These are phyloP conservation scores for Geranomyces variabilis DNA, from an alignment of 192 early-diverging fungal species.

Conservation along the genomic window DNA sequence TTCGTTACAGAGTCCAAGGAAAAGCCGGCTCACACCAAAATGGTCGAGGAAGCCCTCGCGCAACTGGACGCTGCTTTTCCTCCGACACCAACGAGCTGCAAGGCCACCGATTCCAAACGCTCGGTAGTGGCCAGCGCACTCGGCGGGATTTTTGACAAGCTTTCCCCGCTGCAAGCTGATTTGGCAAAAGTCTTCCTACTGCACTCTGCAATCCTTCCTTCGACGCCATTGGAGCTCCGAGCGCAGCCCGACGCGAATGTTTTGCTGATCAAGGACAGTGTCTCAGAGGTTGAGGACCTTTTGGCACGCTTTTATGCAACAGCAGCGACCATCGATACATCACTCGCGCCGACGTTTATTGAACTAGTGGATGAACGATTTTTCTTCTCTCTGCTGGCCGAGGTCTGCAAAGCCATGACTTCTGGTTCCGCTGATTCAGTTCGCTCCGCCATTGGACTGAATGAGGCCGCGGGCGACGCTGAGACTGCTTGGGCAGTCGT, in stretches of 20 bases:
- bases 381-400: neutral
- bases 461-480: neutral
- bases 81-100: neutral
- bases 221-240: conserved; percentile 9
- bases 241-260: neutral
- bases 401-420: neutral
- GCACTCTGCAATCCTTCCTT: conserved; percentile 3
- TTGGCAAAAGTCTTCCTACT: conserved; percentile 26
- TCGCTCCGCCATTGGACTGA: neutral
- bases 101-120: neutral
- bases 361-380: conserved; percentile 20
- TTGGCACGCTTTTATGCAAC: neutral
- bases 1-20: neutral
- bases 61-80: neutral
- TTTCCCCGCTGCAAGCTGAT: conserved; percentile 1
- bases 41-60: neutral
- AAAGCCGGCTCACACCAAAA: neutral
- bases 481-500: conserved; percentile 7
- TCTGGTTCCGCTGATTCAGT: neutral
- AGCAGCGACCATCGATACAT: neutral
- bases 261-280: neutral
- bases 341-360: neutral
- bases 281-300: neutral
- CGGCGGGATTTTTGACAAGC: neutral
- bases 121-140: neutral